Evolutionary conservation across 1,139 yeast genomes (phyloP).

Genomic region (Kodamaea derodonti): DNA sequence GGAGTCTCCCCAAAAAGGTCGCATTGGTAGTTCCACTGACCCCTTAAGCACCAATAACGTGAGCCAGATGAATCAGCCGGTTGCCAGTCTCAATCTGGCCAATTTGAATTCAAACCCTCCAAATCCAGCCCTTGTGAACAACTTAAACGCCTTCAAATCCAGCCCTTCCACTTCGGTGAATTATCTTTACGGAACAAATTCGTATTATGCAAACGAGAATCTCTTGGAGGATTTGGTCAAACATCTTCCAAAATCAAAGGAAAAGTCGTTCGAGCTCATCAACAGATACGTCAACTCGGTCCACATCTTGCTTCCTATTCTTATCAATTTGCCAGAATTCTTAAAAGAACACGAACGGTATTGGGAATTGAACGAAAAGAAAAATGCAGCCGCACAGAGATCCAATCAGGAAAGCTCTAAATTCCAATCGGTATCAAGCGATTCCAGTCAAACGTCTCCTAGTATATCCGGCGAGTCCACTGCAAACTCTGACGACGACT

Average conservation of each 20-base stretch:
- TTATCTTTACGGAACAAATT: constrained; percentile 42
- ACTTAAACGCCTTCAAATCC: constrained; percentile 28
- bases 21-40: not conserved
- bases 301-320: constrained; percentile 50
- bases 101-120: constrained; percentile 10
- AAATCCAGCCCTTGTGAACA: constrained; percentile 13
- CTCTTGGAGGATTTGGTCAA: constrained; percentile 32
- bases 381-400: constrained; percentile 1
- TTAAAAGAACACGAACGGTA: constrained; percentile 44
- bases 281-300: constrained; percentile 48
- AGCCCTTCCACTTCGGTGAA: constrained; percentile 40
- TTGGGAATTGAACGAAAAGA: constrained; percentile 35
- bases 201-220: constrained; percentile 36
- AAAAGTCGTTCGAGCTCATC: constrained; percentile 48
- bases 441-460: not conserved
- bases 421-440: constrained; percentile 1
- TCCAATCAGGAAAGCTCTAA: constrained; percentile 1
- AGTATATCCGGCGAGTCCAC: not conserved
- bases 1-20: not conserved
- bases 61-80: too few relatives aligned
- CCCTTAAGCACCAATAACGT: not conserved
- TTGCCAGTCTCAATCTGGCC: constrained; percentile 5
- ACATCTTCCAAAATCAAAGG: constrained; percentile 34
- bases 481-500: constrained; percentile 12
- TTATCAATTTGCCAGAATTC: constrained; percentile 42